phyloP scores from a whole-genome alignment of 139 green algal genomes.

The Ettlia oleoabundans region DNA sequence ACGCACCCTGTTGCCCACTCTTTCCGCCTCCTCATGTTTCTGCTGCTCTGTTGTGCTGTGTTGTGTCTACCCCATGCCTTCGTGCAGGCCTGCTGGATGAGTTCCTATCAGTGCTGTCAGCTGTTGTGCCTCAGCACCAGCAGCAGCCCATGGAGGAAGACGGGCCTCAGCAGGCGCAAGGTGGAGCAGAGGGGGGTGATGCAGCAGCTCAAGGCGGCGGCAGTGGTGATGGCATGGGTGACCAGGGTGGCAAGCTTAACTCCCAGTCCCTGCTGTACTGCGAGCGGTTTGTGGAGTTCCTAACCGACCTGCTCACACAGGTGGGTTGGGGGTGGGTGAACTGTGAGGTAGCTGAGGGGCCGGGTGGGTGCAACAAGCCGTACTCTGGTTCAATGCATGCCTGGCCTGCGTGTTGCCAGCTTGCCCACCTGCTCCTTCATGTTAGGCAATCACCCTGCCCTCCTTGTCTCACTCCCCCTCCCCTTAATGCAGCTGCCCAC shows the following conservation, averaged over 20 bases:
- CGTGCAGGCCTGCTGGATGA: slow-evolving; percentile 74
- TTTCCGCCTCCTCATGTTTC: too few relatives aligned
- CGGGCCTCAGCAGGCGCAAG: too few relatives aligned
- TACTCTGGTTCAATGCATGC: background rate
- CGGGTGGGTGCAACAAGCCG: too few relatives aligned
- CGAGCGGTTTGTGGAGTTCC: slow-evolving; percentile 91
- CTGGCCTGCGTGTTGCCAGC: background rate
- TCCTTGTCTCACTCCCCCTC: background rate
- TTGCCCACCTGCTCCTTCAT: background rate
- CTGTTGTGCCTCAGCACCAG: background rate
- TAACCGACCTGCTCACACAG: slow-evolving; percentile 92
- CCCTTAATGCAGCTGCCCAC: slow-evolving; percentile 72
- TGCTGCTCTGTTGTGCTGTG: too few relatives aligned
- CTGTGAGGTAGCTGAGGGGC: background rate
- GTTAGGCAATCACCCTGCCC: background rate
- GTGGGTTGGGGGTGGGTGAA: background rate
- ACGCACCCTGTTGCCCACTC: too few relatives aligned
- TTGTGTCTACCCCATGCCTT: too few relatives aligned
- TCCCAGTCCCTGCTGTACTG: slow-evolving; percentile 70
- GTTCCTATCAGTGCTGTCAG: slow-evolving; percentile 61
- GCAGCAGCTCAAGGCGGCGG: background rate
- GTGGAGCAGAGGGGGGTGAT: too few relatives aligned
- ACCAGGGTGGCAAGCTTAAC: slow-evolving; percentile 17
- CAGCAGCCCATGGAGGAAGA: background rate
- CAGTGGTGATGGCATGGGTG: too few relatives aligned